A percentile compares a stretch with the other conserved stretches of the same genome.
Evolutionary conservation across 768 basidiomycete genomes (phyloP).

Genomic region (Amanita thiersii): DNA sequence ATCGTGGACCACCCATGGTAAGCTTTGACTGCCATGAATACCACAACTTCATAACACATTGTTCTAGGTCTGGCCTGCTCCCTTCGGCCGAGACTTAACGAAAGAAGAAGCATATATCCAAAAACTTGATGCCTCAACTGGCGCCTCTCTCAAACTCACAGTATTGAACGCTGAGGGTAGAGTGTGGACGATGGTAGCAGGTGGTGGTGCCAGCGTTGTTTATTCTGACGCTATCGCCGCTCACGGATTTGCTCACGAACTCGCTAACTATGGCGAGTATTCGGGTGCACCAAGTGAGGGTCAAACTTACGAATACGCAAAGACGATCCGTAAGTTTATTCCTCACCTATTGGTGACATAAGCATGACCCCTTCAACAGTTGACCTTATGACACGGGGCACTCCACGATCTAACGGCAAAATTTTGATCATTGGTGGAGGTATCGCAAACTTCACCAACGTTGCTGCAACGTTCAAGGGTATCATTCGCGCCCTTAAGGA

Average conservation of each 20-base stretch:
- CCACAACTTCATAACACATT: neutral
- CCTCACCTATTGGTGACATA: neutral
- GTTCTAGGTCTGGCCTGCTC: constrained; percentile 71
- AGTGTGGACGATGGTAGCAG: constrained; percentile 99
- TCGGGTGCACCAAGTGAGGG: constrained; percentile 96
- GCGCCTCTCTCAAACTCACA: constrained; percentile 96
- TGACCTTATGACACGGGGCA: constrained; percentile 91
- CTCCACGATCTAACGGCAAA: constrained; percentile 81
- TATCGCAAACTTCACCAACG: constrained; percentile 99
- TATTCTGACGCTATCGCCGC: constrained; percentile 81
- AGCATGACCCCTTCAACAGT: constrained; percentile 30
- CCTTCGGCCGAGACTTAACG: constrained; percentile 95
- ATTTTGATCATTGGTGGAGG: constrained; percentile 99
- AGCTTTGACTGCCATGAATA: constrained; percentile 13
- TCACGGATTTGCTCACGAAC: constrained; percentile 92
- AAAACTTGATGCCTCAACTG: constrained; percentile 94
- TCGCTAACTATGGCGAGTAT: constrained; percentile 99
- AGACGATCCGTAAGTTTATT: constrained; percentile 76
- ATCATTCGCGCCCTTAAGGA: constrained; percentile 97
- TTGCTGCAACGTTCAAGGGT: constrained; percentile 98
- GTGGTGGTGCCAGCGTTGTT: constrained; percentile 74
- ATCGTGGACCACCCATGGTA: constrained; percentile 96
- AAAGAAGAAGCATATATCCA: constrained; percentile 99
- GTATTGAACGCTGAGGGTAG: constrained; percentile 93
- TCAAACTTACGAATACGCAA: constrained; percentile 99